Evolutionary conservation across 2,329 filamentous ascomycete species (phyloP).

Genomic region (Fusarium sp.): DNA sequence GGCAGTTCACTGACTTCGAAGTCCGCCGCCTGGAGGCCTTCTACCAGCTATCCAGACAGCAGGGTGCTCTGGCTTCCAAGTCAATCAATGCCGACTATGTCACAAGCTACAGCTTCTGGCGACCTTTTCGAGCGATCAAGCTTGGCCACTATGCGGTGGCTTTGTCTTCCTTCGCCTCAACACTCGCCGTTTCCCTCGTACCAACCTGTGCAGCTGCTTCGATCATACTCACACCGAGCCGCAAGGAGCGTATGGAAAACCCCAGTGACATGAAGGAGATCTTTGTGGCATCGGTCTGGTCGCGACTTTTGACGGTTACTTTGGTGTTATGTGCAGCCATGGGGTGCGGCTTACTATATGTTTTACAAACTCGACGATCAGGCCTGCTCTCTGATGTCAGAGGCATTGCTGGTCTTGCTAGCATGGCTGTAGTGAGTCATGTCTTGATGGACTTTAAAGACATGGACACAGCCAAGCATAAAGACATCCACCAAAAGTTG

Average conservation of each 20-base stretch:
- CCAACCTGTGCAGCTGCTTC: constrained; percentile 73
- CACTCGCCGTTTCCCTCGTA: constrained; percentile 72
- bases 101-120: constrained; percentile 70
- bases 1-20: constrained; percentile 72
- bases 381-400: constrained; percentile 74
- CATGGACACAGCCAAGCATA: constrained; percentile 71
- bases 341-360: constrained; percentile 65
- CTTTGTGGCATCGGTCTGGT: constrained; percentile 64
- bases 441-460: constrained; percentile 78
- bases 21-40: constrained; percentile 72
- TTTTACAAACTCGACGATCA: constrained; percentile 68
- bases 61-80: constrained; percentile 67
- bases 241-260: constrained; percentile 52
- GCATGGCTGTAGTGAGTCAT: constrained; percentile 77
- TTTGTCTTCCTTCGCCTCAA: constrained; percentile 69
- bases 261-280: constrained; percentile 61
- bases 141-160: constrained; percentile 74
- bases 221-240: constrained; percentile 64
- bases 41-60: constrained; percentile 68
- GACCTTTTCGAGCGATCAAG: constrained; percentile 68
- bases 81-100: constrained; percentile 80
- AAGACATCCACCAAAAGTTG: constrained; percentile 73
- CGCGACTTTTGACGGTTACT: constrained; percentile 65
- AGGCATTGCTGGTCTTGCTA: constrained; percentile 76
- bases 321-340: constrained; percentile 66